Evolutionary conservation across 2,329 filamentous ascomycete species (phyloP).

Genomic region (Mollisia scopiformis): DNA sequence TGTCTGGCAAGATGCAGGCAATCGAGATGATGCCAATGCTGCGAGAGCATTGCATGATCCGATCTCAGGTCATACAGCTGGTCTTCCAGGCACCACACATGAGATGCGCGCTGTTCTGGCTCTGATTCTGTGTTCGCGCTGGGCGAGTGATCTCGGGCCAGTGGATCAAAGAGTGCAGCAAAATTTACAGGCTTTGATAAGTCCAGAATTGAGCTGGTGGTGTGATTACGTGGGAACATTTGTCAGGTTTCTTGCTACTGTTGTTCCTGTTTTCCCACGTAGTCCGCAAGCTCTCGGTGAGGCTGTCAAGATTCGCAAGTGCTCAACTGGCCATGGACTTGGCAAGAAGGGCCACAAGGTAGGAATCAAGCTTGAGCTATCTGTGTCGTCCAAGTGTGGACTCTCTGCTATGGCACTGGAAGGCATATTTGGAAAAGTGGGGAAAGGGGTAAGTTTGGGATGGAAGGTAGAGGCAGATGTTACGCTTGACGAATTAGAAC

Average conservation of each 20-base stretch:
- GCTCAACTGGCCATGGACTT: constrained; percentile 10
- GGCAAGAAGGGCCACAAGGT: constrained; percentile 27
- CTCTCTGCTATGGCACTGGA: constrained; percentile 34
- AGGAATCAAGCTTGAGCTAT: constrained; percentile 42
- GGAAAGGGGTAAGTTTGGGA: constrained; percentile 55
- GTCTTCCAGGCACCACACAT: constrained; percentile 74
- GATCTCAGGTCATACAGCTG: constrained; percentile 65
- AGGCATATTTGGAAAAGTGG: constrained; percentile 49
- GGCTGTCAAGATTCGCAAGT: background rate
- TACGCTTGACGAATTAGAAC: background rate
- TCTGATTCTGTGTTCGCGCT: constrained; percentile 72
- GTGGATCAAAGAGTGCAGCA: constrained; percentile 41
- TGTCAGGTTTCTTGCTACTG: constrained; percentile 19
- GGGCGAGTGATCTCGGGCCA: constrained; percentile 63
- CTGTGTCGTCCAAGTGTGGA: constrained; percentile 27
- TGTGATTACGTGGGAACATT: constrained; percentile 36
- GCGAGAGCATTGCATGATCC: constrained; percentile 74
- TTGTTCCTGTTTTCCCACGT: constrained; percentile 22
- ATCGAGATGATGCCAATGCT: constrained; percentile 57
- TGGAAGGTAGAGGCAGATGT: constrained; percentile 33
- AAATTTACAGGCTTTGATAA: constrained; percentile 31
- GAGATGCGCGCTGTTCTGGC: constrained; percentile 71
- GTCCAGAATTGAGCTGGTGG: constrained; percentile 33
- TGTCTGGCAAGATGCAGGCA: constrained; percentile 55
- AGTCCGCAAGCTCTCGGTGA: constrained; percentile 2